Evolutionary conservation across 1,284 basidiomycete species (phyloP), one percentile per base, ranked within the genome.

Genomic region (Ganoderma boninense): DNA sequence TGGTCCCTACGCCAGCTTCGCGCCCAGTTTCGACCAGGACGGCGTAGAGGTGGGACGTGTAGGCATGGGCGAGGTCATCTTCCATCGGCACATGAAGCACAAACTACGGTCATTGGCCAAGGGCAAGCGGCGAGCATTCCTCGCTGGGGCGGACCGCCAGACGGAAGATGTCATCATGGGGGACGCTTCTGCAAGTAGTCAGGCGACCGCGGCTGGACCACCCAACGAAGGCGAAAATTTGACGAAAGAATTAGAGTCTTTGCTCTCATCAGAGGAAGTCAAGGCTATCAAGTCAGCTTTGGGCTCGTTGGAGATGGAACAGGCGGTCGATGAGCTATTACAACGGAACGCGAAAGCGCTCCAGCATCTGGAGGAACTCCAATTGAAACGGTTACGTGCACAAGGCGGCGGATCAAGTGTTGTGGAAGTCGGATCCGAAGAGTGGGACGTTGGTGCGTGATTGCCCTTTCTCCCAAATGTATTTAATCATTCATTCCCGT

Each of bases 21-120:
- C 93, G 0, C 93, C 93, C 2, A 83, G 85, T 18, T 95, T 92
- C 77, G 92, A 93, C 71, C 91, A 92, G 74, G 90, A 92, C 67
- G 89, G 89, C 11, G 85, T 87, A 54, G 87, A 92, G 75, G 80
- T 93, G 16, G 92, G 92, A 2, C 83, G 87, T 66, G 78, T 83
- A 8, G 83, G 86, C 65, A 82, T 94, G 69, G 90, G 88, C 26
- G 87, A 92, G 76, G 80, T 89, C 13, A 80, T 90, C 40, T 89
- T 84, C 78, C 72, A 76, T 11, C 77, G 79, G 62, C 74, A 80
- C 65, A 75, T 77, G 71, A 79, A 77, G 64, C 68, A 75, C n/a
- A 76, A 75, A 43, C 46, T 75, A 20, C 67, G 74, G 32, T 75
- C 73, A 7, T 67, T 73, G 38, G 69, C 43, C 13, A 74, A 76